Conservation (phyloP, 2,329 filamentous ascomycete genomes). For the Ophiocordyceps robertsii region DNA sequence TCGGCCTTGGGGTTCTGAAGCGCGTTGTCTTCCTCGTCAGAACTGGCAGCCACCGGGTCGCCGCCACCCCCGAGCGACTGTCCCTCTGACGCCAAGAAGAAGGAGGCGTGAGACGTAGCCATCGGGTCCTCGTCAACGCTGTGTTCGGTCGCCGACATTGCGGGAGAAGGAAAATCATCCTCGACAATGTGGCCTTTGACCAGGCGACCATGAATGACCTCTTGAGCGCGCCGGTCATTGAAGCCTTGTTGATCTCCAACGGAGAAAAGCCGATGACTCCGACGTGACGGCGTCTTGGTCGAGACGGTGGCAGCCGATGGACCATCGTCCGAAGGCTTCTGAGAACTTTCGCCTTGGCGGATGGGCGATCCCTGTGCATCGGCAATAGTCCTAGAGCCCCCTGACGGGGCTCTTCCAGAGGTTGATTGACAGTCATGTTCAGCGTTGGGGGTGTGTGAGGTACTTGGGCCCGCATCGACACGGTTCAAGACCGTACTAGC, state of each 20-base stretch:
- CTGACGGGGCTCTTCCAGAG: constrained; percentile 8
- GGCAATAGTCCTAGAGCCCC: constrained; percentile 20
- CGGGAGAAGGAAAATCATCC: constrained; percentile 76
- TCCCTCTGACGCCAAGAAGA: constrained; percentile 59
- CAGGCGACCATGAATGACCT: constrained; percentile 83
- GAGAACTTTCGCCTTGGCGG: constrained; percentile 14
- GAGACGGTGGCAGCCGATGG: constrained; percentile 4
- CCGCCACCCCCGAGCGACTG: constrained; percentile 68
- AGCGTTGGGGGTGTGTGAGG: constrained; percentile 8
- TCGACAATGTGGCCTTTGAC: constrained; percentile 93
- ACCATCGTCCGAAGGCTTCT: constrained; percentile 5
- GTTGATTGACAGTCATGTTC: constrained; percentile 9
- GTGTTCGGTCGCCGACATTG: constrained; percentile 54
- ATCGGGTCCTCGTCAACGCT: constrained; percentile 69
- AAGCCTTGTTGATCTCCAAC: constrained; percentile 37
- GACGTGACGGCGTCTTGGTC: constrained; percentile 9
- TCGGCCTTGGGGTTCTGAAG: constrained; percentile 69
- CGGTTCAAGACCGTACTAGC: constrained; percentile 66
- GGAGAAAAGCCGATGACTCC: constrained; percentile 12
- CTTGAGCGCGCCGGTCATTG: constrained; percentile 68
- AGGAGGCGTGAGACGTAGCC: constrained; percentile 62
- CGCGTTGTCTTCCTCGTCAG: constrained; percentile 89
- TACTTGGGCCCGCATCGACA: constrained; percentile 32
- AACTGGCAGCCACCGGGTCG: constrained; percentile 60
- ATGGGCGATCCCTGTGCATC: constrained; percentile 31